Conservation (phyloP, 345 rosid species). For the Cardamine chenopodiifolia region DNA sequence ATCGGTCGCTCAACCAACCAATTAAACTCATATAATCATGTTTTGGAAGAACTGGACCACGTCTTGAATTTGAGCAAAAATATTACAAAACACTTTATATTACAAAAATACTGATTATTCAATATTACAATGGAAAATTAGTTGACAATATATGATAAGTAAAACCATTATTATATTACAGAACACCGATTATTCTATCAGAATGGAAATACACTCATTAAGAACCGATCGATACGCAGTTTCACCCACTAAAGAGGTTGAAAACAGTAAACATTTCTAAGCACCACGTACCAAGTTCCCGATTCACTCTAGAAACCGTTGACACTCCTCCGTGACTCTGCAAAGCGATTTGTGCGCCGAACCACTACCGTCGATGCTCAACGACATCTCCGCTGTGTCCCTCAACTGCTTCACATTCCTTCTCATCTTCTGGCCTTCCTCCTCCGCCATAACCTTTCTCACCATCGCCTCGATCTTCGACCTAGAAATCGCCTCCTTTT, state of each 20-base stretch:
- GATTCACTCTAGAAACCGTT: conserved; percentile 18
- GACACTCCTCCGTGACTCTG: conserved; percentile 34
- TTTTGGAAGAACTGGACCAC: not conserved
- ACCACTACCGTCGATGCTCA: conserved; percentile 35
- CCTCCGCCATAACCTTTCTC: conserved; percentile 51
- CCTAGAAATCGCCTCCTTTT: conserved; percentile 39
- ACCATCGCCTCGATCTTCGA: conserved; percentile 52
- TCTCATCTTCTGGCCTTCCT: conserved; percentile 51
- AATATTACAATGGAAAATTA: not conserved
- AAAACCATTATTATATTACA: conserved; percentile 8
- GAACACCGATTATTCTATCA: conserved; percentile 4
- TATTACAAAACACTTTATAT: not conserved
- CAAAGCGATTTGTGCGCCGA: conserved; percentile 36
- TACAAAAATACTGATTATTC: not conserved
- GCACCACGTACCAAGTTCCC: conserved; percentile 40
- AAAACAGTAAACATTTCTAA: conserved; percentile 22
- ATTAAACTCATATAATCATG: not conserved
- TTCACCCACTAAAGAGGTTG: not conserved
- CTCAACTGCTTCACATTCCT: conserved; percentile 45
- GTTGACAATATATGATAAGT: not conserved
- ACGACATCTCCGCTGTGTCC: conserved; percentile 40
- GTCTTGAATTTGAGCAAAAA: not conserved
- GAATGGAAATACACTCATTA: not conserved
- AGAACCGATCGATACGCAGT: conserved; percentile 1
- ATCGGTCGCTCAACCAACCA: not conserved